Percentiles rank a stretch among this genome's conserved stretches.
phyloP scores from a whole-genome alignment of 2,329 filamentous ascomycete genomes.

The Apiospora rasikravindrae region DNA sequence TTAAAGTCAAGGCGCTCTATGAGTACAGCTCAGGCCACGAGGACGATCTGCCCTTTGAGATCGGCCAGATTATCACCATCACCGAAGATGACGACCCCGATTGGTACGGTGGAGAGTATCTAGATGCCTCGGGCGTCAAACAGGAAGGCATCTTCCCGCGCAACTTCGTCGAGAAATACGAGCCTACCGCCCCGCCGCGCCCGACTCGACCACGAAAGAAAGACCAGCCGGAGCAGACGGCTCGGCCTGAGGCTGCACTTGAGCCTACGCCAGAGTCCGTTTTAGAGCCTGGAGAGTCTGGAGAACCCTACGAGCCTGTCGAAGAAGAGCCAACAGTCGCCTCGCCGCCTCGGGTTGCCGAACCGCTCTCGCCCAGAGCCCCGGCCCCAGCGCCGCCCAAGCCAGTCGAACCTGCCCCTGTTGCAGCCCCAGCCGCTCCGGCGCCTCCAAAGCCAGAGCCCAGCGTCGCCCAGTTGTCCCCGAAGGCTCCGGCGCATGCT shows the following conservation, averaged over 20 bases:
- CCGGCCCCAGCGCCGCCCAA: slow-evolving; percentile 40
- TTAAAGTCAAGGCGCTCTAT: slow-evolving; percentile 95
- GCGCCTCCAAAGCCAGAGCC: slow-evolving; percentile 39
- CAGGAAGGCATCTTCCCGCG: slow-evolving; percentile 89
- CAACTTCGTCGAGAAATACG: slow-evolving; percentile 97
- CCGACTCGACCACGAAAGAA: slow-evolving; percentile 79
- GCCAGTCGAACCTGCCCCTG: slow-evolving; percentile 44
- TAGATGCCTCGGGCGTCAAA: slow-evolving; percentile 74
- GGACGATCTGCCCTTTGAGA: slow-evolving; percentile 87
- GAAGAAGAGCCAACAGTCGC: slow-evolving; percentile 41
- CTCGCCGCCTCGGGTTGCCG: slow-evolving; percentile 33
- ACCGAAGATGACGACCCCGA: slow-evolving; percentile 91
- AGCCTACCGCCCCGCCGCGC: slow-evolving; percentile 87
- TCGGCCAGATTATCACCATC: slow-evolving; percentile 91
- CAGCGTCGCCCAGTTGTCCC: slow-evolving; percentile 44
- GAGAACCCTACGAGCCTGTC: slow-evolving; percentile 23
- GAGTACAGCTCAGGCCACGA: slow-evolving; percentile 93
- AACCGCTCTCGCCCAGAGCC: slow-evolving; percentile 33
- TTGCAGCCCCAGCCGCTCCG: slow-evolving; percentile 39
- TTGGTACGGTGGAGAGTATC: slow-evolving; percentile 91
- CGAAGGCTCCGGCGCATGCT: slow-evolving; percentile 48
- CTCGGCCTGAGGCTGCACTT: slow-evolving; percentile 32
- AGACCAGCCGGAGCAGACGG: slow-evolving; percentile 47
- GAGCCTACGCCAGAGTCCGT: slow-evolving; percentile 34
- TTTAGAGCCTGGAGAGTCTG: slow-evolving; percentile 29